Percentiles rank a stretch among this genome's conserved stretches.
Conservation (phyloP, 352 stramenopile species). For the Chrysophaeum taylorii region DNA sequence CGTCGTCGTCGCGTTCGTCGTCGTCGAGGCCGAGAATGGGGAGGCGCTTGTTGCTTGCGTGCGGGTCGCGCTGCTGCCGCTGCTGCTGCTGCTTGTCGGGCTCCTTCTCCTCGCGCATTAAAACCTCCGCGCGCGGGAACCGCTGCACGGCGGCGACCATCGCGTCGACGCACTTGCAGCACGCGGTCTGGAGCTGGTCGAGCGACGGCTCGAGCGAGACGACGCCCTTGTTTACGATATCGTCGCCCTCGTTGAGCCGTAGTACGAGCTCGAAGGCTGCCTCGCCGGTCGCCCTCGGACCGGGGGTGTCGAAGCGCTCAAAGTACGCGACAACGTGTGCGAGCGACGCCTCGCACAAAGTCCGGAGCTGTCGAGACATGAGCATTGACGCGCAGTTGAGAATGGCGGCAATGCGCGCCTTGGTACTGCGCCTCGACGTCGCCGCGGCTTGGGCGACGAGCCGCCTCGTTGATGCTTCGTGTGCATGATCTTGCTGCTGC, state of each 20-base stretch:
- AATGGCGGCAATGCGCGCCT: slow-evolving; percentile 44
- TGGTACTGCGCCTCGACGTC: neutral
- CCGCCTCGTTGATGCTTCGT: too few species aligned
- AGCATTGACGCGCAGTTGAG: slow-evolving; percentile 66
- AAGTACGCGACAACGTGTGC: slow-evolving; percentile 58
- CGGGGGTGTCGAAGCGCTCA: slow-evolving; percentile 41
- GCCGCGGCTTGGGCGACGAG: slow-evolving; percentile 7
- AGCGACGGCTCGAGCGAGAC: slow-evolving; percentile 32
- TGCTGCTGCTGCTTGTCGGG: too few species aligned
- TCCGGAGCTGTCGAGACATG: slow-evolving; percentile 74
- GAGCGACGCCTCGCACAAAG: slow-evolving; percentile 67
- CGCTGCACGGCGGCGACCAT: slow-evolving; percentile 48
- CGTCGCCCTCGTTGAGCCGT: slow-evolving; percentile 31
- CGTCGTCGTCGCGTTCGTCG: too few species aligned
- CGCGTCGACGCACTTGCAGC: slow-evolving; percentile 29
- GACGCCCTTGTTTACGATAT: slow-evolving; percentile 22
- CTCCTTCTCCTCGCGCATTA: slow-evolving; percentile 52
- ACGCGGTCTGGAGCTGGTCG: slow-evolving; percentile 28
- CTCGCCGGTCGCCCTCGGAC: slow-evolving; percentile 23
- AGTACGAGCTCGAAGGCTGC: slow-evolving; percentile 29
- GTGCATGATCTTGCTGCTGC: neutral
- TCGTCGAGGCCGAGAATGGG: too few species aligned
- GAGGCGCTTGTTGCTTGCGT: too few species aligned
- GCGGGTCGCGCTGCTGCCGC: too few species aligned
- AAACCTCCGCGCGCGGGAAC: slow-evolving; percentile 75